Evolutionary conservation across 2,329 filamentous ascomycete species (phyloP).

Genomic region (Trichoderma sp.): DNA sequence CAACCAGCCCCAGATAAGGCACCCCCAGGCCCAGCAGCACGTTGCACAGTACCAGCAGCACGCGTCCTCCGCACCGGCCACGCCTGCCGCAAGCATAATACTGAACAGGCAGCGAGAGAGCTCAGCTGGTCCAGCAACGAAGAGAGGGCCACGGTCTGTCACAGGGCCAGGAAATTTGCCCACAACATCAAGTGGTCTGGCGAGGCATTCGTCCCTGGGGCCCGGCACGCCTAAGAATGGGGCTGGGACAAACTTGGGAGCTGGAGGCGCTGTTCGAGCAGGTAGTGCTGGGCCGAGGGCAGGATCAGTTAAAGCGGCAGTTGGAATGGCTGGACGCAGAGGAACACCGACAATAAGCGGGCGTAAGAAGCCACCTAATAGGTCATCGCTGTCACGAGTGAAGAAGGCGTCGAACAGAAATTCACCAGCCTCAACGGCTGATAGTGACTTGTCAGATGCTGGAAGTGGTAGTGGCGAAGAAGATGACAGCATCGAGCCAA

Average conservation of each 20-base stretch:
- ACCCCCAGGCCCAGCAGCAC: slow-evolving; percentile 53
- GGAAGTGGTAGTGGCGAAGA: slow-evolving; percentile 60
- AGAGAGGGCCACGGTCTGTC: slow-evolving; percentile 56
- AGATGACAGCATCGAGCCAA: slow-evolving; percentile 47
- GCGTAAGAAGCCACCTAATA: slow-evolving; percentile 58
- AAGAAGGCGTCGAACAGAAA: slow-evolving; percentile 63
- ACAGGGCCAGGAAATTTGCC: slow-evolving; percentile 53
- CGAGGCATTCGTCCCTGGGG: slow-evolving; percentile 65
- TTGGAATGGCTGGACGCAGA: slow-evolving; percentile 50
- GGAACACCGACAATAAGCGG: slow-evolving; percentile 49
- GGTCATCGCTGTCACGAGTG: slow-evolving; percentile 65
- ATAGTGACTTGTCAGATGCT: slow-evolving; percentile 68
- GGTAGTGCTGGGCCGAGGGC: slow-evolving; percentile 65
- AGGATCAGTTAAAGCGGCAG: slow-evolving; percentile 50
- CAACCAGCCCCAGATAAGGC: slow-evolving; percentile 53
- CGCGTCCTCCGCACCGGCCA: slow-evolving; percentile 62
- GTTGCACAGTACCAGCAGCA: slow-evolving; percentile 37
- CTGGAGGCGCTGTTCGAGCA: slow-evolving; percentile 49
- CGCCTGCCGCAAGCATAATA: slow-evolving; percentile 64
- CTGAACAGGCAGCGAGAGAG: slow-evolving; percentile 61
- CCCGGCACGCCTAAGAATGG: slow-evolving; percentile 63
- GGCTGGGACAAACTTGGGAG: slow-evolving; percentile 34
- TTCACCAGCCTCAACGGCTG: slow-evolving; percentile 65
- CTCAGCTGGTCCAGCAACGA: slow-evolving; percentile 62
- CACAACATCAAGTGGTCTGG: slow-evolving; percentile 60